Conservation (phyloP, 2,329 filamentous ascomycete species). For the Fusarium tricinctum region DNA sequence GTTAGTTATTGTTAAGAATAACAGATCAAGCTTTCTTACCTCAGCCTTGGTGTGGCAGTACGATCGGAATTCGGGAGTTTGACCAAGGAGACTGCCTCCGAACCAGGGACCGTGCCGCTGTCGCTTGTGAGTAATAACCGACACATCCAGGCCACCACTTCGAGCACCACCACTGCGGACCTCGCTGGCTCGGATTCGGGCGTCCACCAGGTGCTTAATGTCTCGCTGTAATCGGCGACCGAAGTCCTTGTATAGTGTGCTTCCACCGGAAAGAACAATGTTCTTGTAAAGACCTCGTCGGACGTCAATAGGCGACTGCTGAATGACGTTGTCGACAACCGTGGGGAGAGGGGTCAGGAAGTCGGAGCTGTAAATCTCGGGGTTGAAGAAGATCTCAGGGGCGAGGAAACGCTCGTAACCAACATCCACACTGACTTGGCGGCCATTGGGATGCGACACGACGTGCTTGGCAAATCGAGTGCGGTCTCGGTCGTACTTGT, state of each 20-base stretch:
- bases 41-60: constrained; percentile 96
- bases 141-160: constrained; percentile 94
- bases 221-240: constrained; percentile 95
- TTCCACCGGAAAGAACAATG: constrained; percentile 97
- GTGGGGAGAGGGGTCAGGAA: constrained; percentile 95
- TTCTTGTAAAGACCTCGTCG: constrained; percentile 99
- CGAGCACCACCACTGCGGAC: constrained; percentile 90
- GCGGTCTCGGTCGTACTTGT: constrained; percentile 92
- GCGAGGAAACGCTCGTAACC: constrained; percentile 98
- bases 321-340: constrained; percentile 96
- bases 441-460: constrained; percentile 87
- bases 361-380: constrained; percentile 98
- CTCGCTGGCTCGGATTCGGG: constrained; percentile 92
- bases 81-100: constrained; percentile 93
- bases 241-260: constrained; percentile 98
- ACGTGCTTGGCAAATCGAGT: constrained; percentile 92
- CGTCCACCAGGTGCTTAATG: constrained; percentile 95
- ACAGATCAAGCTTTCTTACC: constrained; percentile 57
- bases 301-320: constrained; percentile 97
- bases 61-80: constrained; percentile 97
- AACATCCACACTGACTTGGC: constrained; percentile 87
- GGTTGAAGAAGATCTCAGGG: constrained; percentile 99
- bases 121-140: constrained; percentile 97
- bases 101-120: constrained; percentile 99
- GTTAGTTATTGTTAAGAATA: constrained; percentile 22